phyloP scores from a whole-genome alignment of 2,329 filamentous ascomycete species.

The Torrubiellomyces zombiae region DNA sequence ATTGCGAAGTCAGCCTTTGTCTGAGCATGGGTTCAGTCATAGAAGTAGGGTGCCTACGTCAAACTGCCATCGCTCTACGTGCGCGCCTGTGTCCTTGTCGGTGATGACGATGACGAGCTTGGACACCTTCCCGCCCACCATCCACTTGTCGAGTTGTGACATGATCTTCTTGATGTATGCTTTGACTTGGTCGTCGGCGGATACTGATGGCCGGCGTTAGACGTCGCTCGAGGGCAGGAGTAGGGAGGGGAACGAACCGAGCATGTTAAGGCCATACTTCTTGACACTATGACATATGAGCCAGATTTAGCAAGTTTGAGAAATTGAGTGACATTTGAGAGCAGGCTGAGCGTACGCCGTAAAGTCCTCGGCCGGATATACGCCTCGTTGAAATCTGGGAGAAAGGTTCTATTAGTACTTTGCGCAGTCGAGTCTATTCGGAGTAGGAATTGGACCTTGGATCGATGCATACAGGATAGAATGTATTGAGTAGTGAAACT shows the following conservation, averaged over 20 bases:
- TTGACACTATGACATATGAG: conserved; percentile 43
- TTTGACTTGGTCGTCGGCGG: conserved; percentile 93
- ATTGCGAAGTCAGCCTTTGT: not conserved
- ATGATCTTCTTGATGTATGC: conserved; percentile 99
- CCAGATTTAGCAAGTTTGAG: not conserved
- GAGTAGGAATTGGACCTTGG: not conserved
- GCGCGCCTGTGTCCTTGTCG: conserved; percentile 89
- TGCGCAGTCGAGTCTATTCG: not conserved
- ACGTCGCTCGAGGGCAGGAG: not conserved
- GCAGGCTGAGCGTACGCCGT: conserved; percentile 45
- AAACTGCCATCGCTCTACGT: conserved; percentile 96
- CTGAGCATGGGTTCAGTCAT: not conserved
- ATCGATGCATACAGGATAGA: conserved; percentile 60
- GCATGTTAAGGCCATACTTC: conserved; percentile 98
- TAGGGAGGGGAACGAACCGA: conserved; percentile 33
- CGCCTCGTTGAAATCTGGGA: conserved; percentile 63
- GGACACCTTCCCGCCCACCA: conserved; percentile 90
- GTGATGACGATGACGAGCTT: conserved; percentile 95
- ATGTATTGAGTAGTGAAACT: conserved; percentile 97
- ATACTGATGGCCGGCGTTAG: conserved; percentile 37
- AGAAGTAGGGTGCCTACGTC: conserved; percentile 41
- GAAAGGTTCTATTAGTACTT: no score
- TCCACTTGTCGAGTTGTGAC: conserved; percentile 94
- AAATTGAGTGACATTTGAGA: no score
- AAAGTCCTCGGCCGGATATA: conserved; percentile 92